Percentiles rank a stretch among this genome's conserved stretches.
phyloP scores from a whole-genome alignment of 208 protist genomes.

The Herpetomonas tarakana region DNA sequence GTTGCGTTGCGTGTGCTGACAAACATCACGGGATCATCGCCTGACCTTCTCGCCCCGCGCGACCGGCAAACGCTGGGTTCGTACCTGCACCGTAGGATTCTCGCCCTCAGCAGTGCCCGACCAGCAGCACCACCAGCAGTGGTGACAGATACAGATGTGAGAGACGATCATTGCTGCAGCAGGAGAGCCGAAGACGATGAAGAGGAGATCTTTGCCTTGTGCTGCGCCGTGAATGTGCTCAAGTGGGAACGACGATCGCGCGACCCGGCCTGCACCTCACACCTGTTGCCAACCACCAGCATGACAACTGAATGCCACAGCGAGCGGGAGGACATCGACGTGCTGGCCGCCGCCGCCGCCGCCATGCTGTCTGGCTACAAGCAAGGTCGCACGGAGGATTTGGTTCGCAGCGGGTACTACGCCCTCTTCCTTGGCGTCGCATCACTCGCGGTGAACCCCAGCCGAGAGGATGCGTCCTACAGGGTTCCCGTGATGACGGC shows the following conservation, averaged over 20 bases:
- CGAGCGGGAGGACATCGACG: too few relatives aligned
- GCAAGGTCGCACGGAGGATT: conserved; percentile 34
- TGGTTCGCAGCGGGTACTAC: conserved; percentile 79
- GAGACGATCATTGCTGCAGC: too few relatives aligned
- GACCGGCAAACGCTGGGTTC: not conserved
- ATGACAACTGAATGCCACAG: not conserved
- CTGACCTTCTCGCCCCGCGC: conserved; percentile 4
- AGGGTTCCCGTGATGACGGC: conserved; percentile 65
- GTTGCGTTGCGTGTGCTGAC: conserved; percentile 57
- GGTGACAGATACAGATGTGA: too few relatives aligned
- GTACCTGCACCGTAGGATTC: conserved; percentile 1
- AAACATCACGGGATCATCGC: conserved; percentile 53
- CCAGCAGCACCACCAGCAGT: too few relatives aligned
- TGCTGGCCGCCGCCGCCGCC: too few relatives aligned
- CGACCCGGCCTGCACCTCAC: conserved; percentile 12
- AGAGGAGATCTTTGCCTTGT: conserved; percentile 47
- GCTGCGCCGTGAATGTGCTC: conserved; percentile 74
- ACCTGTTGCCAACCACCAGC: conserved; percentile 9
- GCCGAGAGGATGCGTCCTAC: conserved; percentile 9
- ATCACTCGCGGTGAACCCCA: conserved; percentile 27
- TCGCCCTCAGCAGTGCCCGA: too few relatives aligned
- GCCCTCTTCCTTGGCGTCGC: conserved; percentile 68
- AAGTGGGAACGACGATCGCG: conserved; percentile 38
- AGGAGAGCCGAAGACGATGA: too few relatives aligned
- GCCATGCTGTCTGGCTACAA: conserved; percentile 37